A percentile compares a stretch with the other conserved stretches of the same genome.
phyloP scores from a whole-genome alignment of 768 basidiomycete species.

The Lactifluus piperatus region DNA sequence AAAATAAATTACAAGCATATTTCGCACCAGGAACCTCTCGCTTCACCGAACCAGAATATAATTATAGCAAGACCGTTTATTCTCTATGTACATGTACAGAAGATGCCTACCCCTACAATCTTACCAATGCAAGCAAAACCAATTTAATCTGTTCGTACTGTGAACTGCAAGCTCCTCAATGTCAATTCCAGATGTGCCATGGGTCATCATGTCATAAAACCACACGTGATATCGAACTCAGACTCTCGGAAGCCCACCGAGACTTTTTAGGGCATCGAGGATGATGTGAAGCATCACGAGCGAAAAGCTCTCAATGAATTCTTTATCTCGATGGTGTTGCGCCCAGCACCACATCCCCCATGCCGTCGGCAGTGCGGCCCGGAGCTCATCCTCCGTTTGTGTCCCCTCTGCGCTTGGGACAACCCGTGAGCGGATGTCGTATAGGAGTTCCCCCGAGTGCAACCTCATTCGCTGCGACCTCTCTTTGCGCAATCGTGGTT shows the following conservation, averaged over 20 bases:
- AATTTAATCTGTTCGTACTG: background rate
- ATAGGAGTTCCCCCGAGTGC: background rate
- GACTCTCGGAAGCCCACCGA: background rate
- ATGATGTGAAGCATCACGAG: conserved; percentile 1
- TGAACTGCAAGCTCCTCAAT: background rate
- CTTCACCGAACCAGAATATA: no score
- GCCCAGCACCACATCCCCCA: background rate
- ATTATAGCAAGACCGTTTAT: no score
- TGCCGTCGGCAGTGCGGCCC: background rate
- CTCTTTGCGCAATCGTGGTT: background rate
- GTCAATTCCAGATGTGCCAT: background rate
- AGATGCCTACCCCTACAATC: background rate
- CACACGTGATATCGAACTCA: background rate
- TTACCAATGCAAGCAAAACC: background rate
- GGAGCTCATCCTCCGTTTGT: background rate
- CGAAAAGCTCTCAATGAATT: conserved; percentile 1
- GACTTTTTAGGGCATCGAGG: background rate
- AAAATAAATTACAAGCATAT: background rate
- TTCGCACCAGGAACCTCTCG: background rate
- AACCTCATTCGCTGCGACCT: background rate
- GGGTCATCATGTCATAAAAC: background rate
- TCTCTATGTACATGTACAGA: background rate
- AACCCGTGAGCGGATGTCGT: background rate
- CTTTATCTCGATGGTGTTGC: conserved; percentile 27
- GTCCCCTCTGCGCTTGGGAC: background rate